Evolutionary conservation across 2,329 filamentous ascomycete genomes (phyloP).

Genomic region (Albifimbria verrucaria): DNA sequence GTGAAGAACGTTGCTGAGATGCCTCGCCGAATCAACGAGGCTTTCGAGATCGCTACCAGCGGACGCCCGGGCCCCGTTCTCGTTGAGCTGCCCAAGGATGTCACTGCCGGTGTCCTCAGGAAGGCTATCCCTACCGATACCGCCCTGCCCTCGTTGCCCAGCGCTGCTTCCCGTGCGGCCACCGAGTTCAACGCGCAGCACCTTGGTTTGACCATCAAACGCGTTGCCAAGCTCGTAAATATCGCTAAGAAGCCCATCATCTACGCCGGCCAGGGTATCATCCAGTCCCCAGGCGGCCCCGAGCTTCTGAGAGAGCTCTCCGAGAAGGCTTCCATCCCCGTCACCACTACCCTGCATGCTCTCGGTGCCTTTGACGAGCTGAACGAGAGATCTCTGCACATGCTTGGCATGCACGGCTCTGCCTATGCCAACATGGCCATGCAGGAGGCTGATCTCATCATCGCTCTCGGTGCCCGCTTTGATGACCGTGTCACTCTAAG

Average conservation of each 20-base stretch:
- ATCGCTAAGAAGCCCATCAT: constrained; percentile 90
- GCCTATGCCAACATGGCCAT: constrained; percentile 98
- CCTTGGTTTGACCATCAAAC: constrained; percentile 68
- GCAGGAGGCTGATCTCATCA: constrained; percentile 93
- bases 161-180: constrained; percentile 64
- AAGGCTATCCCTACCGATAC: constrained; percentile 77
- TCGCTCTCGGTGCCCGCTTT: constrained; percentile 89
- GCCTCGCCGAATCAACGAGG: constrained; percentile 91
- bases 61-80: constrained; percentile 92
- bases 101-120: constrained; percentile 80
- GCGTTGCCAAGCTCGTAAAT: constrained; percentile 81
- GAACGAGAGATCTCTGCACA: constrained; percentile 91
- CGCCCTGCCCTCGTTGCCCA: constrained; percentile 75
- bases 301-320: constrained; percentile 77
- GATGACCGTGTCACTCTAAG: constrained; percentile 90
- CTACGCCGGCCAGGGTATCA: constrained; percentile 88
- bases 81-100: constrained; percentile 94
- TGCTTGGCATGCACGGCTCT: constrained; percentile 98
- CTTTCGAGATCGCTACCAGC: constrained; percentile 95
- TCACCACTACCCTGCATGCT: constrained; percentile 93
- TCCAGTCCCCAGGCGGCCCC: constrained; percentile 75
- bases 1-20: constrained; percentile 93
- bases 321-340: constrained; percentile 87
- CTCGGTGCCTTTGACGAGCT: constrained; percentile 91
- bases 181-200: constrained; percentile 70